Evolutionary conservation across 2,329 filamentous ascomycete genomes (phyloP).

Genomic region (Aspergillus vadensis): DNA sequence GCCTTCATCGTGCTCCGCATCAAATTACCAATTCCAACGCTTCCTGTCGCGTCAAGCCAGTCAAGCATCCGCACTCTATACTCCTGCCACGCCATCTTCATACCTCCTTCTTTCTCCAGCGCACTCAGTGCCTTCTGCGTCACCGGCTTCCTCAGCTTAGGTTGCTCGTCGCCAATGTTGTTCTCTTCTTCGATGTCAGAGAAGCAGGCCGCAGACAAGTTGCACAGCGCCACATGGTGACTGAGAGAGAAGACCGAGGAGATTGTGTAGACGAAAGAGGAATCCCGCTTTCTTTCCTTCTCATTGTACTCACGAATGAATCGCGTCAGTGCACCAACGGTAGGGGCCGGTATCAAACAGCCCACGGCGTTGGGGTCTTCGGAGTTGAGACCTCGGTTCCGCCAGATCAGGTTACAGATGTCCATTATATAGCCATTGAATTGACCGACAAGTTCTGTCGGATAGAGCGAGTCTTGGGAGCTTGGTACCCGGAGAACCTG

Average conservation of each 20-base stretch:
- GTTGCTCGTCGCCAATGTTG: constrained; percentile 23
- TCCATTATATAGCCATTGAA: constrained; percentile 90
- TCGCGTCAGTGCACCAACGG: constrained; percentile 47
- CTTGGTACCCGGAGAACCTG: constrained; percentile 36
- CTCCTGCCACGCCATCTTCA: constrained; percentile 69
- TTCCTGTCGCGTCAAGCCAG: constrained; percentile 65
- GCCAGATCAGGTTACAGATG: constrained; percentile 81
- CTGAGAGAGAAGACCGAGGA: constrained; percentile 51
- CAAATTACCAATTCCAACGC: constrained; percentile 67
- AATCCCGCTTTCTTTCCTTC: constrained; percentile 33
- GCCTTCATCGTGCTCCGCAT: constrained; percentile 83
- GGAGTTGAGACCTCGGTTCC: constrained; percentile 68
- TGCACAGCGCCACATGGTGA: constrained; percentile 49
- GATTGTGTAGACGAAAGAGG: constrained; percentile 39
- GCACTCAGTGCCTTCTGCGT: constrained; percentile 66
- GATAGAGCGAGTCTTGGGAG: constrained; percentile 48
- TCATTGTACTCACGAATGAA: constrained; percentile 47
- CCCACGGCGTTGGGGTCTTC: constrained; percentile 63
- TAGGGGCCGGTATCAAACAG: constrained; percentile 52
- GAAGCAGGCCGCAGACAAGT: constrained; percentile 52
- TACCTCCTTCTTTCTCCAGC: constrained; percentile 66
- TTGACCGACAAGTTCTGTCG: constrained; percentile 62
- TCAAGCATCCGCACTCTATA: constrained; percentile 73
- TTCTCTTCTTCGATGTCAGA: constrained; percentile 51
- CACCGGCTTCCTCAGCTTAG: constrained; percentile 56